Evolutionary conservation across 2,329 filamentous ascomycete species (phyloP).

Genomic region (Fusarium musae): DNA sequence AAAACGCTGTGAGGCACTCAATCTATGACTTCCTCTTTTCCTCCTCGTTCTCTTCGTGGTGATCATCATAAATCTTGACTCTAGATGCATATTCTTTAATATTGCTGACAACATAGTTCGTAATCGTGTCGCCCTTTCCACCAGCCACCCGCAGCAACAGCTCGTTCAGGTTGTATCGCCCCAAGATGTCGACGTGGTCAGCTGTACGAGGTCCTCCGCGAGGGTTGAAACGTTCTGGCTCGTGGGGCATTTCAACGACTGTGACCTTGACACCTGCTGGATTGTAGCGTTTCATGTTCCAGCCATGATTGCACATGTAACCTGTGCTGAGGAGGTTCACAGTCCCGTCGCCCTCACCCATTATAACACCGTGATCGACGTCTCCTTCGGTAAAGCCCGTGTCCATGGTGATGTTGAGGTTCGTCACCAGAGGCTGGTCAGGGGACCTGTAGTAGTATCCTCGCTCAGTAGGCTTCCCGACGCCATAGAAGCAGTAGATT

Average conservation of each 20-base stretch:
- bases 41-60: constrained; percentile 61
- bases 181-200: constrained; percentile 97
- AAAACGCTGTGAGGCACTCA: constrained; percentile 12
- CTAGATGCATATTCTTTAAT: constrained; percentile 85
- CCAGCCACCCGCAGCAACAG: constrained; percentile 87
- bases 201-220: constrained; percentile 77
- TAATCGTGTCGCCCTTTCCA: constrained; percentile 82
- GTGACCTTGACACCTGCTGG: constrained; percentile 84
- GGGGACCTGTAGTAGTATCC: constrained; percentile 86
- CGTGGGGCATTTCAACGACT: constrained; percentile 95
- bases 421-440: constrained; percentile 72
- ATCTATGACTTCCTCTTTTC: constrained; percentile 35
- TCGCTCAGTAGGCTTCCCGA: constrained; percentile 93
- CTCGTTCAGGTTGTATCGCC: constrained; percentile 89
- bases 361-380: constrained; percentile 88
- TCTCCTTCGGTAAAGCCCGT: constrained; percentile 68
- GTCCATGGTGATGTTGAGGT: constrained; percentile 79
- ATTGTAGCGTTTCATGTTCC: constrained; percentile 94
- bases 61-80: constrained; percentile 84
- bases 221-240: constrained; percentile 91
- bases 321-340: constrained; percentile 91
- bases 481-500: constrained; percentile 96
- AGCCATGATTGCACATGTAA: constrained; percentile 97
- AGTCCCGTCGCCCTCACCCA: constrained; percentile 96
- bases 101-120: constrained; percentile 80